phyloP scores from a whole-genome alignment of 2,329 filamentous ascomycete genomes.

The Trichophyton mentagrophytes region DNA sequence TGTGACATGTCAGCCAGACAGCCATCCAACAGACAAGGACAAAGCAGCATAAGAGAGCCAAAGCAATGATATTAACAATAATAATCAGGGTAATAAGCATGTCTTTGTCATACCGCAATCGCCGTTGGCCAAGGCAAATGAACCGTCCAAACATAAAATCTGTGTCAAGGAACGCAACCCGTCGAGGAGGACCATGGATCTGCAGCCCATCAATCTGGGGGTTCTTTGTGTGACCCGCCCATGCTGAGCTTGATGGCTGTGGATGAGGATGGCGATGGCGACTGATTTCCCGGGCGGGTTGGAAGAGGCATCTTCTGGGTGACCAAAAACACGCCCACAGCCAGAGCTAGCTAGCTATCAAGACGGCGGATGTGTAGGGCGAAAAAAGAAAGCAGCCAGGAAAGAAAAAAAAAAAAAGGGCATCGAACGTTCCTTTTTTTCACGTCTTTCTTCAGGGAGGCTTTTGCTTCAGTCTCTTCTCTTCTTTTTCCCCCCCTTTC shows the following conservation, averaged over 20 bases:
- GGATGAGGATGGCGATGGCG: not conserved
- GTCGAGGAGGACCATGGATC: not conserved
- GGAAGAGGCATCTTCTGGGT: not conserved
- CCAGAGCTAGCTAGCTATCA: not conserved
- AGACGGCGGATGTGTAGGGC: not conserved
- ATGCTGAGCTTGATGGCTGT: not conserved
- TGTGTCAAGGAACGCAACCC: not conserved
- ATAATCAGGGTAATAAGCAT: not conserved
- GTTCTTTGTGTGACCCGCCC: not conserved
- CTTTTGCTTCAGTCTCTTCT: not conserved
- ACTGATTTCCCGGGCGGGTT: not conserved
- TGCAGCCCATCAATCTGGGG: not conserved
- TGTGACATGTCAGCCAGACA: slow-evolving; percentile 2
- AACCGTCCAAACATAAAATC: not conserved
- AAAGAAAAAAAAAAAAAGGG: not conserved
- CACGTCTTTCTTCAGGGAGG: not conserved
- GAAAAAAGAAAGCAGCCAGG: not conserved
- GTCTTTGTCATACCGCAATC: not conserved
- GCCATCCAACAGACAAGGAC: not conserved
- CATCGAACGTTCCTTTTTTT: not conserved
- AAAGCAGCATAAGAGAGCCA: not conserved
- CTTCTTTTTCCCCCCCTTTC: not conserved
- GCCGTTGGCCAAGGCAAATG: not conserved
- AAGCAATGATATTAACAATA: no score
- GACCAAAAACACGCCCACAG: not conserved